phyloP scores from a whole-genome alignment of 1,284 basidiomycete genomes.

The Peniophora sp. region DNA sequence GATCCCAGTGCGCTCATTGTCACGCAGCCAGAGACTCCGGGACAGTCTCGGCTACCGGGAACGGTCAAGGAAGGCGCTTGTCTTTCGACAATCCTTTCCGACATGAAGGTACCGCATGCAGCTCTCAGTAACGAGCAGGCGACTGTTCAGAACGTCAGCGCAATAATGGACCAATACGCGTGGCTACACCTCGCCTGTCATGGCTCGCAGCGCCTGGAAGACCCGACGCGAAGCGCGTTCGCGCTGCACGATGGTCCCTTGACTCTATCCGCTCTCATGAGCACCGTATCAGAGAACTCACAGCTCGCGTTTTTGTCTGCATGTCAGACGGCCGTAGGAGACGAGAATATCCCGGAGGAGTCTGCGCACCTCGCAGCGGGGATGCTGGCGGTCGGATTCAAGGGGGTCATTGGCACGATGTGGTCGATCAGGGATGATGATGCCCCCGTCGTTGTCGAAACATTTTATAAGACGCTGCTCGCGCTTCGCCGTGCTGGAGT shows the following conservation, averaged over 20 bases:
- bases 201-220: not conserved
- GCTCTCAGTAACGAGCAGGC: conserved; percentile 11
- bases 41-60: not conserved
- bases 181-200: conserved; percentile 4
- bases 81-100: conserved; percentile 5
- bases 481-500: too few relatives aligned
- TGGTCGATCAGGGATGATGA: conserved; percentile 15
- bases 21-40: conserved; percentile 1
- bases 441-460: conserved; percentile 10
- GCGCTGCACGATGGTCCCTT: not conserved
- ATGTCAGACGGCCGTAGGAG: conserved; percentile 17
- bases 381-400: conserved; percentile 16
- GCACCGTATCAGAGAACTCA: not conserved
- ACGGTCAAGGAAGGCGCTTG: not conserved
- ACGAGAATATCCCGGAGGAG: conserved; percentile 14
- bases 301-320: conserved; percentile 16
- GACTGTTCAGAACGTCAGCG: conserved; percentile 1
- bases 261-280: not conserved
- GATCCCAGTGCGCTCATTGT: conserved; percentile 1
- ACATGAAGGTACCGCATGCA: conserved; percentile 8
- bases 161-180: not conserved
- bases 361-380: conserved; percentile 17
- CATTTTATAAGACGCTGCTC: conserved; percentile 3
- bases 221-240: conserved; percentile 1
- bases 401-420: conserved; percentile 16